Percentiles rank a stretch among this genome's conserved stretches.
phyloP scores from a whole-genome alignment of 495 filamentous ascomycete species.

The Cercophora newfieldiana region DNA sequence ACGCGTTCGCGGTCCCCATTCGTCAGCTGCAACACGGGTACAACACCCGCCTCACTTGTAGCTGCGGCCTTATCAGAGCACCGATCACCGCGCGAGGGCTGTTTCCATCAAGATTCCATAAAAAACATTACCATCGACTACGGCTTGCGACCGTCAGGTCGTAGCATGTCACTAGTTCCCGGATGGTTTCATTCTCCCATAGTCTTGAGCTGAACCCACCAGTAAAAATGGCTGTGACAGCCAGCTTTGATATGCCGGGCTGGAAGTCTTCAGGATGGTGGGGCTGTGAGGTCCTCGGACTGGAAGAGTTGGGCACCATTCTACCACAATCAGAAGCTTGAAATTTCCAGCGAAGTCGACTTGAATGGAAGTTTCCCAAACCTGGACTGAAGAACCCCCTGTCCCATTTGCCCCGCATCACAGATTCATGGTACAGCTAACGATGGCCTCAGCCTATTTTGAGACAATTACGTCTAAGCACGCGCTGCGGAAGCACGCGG shows the following conservation, averaged over 20 bases:
- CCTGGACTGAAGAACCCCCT: neutral
- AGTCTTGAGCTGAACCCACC: neutral
- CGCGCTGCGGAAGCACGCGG: neutral
- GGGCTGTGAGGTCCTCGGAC: too few species aligned
- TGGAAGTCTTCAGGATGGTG: too few species aligned
- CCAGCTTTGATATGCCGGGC: neutral
- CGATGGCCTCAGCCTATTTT: neutral
- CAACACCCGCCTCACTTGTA: neutral
- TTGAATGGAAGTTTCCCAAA: neutral
- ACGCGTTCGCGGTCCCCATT: too few species aligned
- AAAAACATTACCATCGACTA: neutral
- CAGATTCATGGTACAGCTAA: neutral
- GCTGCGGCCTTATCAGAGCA: neutral
- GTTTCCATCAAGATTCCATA: neutral
- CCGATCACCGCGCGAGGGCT: neutral
- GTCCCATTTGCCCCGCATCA: neutral
- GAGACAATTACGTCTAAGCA: conserved; percentile 4
- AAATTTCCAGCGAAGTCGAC: conserved; percentile 2
- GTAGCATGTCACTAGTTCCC: neutral
- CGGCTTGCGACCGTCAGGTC: neutral
- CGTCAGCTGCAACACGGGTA: too few species aligned
- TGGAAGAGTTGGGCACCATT: conserved; percentile 5
- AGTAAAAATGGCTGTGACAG: neutral
- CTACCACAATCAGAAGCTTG: neutral
- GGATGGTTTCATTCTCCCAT: neutral